phyloP scores from a whole-genome alignment of 208 protist genomes.

The Trypanosoma mega region DNA sequence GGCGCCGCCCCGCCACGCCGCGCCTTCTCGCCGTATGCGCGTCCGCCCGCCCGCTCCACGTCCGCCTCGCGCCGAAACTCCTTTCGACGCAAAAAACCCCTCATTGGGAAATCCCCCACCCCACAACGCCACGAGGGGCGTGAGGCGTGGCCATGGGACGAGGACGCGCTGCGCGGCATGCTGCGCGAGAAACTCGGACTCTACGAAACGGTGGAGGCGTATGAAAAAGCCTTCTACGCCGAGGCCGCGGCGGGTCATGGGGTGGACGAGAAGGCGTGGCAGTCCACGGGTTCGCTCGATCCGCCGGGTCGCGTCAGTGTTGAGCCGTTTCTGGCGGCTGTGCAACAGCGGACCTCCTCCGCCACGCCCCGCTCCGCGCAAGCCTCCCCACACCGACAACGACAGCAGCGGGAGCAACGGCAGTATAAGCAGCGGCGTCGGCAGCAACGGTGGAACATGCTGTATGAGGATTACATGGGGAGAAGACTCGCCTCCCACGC shows the following conservation, averaged over 20 bases:
- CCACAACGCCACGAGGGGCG: too few relatives aligned
- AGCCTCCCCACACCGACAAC: too few relatives aligned
- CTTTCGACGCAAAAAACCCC: too few relatives aligned
- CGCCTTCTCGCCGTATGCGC: too few relatives aligned
- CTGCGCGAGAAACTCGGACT: slow-evolving; percentile 24
- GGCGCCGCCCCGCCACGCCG: too few relatives aligned
- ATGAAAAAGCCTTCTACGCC: slow-evolving; percentile 11
- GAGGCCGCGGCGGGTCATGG: neutral
- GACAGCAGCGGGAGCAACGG: too few relatives aligned
- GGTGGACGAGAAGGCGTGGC: neutral
- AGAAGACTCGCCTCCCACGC: slow-evolving; percentile 13
- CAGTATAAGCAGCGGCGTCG: too few relatives aligned
- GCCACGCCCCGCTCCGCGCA: too few relatives aligned
- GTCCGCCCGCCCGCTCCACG: too few relatives aligned
- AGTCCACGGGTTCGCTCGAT: neutral
- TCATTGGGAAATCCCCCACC: too few relatives aligned
- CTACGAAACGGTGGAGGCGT: neutral
- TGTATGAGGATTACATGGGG: slow-evolving; percentile 12
- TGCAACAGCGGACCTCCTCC: neutral
- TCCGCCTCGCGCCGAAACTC: too few relatives aligned
- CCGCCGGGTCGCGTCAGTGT: neutral
- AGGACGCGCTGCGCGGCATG: slow-evolving; percentile 16
- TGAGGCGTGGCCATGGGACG: slow-evolving; percentile 25
- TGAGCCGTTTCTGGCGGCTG: neutral
- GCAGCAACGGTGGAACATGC: too few relatives aligned